These are phyloP conservation scores for Pleurotus sapidus DNA, from an alignment of 768 basidiomycete genomes.

Conservation along the genomic window DNA sequence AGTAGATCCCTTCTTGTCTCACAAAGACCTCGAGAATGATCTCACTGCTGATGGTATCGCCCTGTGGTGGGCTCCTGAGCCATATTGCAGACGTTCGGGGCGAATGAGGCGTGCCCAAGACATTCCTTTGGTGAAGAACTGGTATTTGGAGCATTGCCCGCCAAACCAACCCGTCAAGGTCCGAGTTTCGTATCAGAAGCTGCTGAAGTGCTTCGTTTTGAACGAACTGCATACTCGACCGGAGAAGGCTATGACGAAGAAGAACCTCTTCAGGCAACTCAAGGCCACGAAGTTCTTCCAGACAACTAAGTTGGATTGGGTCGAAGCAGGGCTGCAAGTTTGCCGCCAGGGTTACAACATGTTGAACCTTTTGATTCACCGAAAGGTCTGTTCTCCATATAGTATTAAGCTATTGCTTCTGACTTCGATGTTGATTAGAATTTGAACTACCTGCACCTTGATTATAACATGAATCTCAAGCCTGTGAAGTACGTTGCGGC, in stretches of 20 bases:
- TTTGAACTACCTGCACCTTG: conserved; percentile 89
- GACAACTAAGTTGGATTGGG: conserved; percentile 97
- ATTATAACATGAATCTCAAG: conserved; percentile 99
- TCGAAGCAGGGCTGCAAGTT: conserved; percentile 97
- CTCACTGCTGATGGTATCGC: conserved; percentile 95
- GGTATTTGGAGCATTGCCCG: conserved; percentile 98
- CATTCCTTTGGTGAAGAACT: conserved; percentile 93
- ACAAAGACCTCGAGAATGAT: conserved; percentile 81
- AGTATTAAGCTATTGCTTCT: no score
- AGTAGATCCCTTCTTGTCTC: conserved; percentile 76
- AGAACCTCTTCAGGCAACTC: conserved; percentile 91
- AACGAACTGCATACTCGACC: conserved; percentile 88
- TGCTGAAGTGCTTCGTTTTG: conserved; percentile 92
- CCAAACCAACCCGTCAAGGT: conserved; percentile 96
- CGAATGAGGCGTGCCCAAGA: conserved; percentile 94
- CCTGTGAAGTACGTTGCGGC: conserved; percentile 69
- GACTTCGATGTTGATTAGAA: conserved; percentile 43
- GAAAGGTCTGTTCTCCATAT: conserved; percentile 58
- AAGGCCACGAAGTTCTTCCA: conserved; percentile 99
- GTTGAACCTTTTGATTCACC: conserved; percentile 97
- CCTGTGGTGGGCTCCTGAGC: conserved; percentile 98
- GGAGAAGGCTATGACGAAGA: conserved; percentile 98
- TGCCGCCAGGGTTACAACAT: conserved; percentile 99
- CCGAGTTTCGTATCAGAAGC: conserved; percentile 97
- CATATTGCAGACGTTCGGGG: conserved; percentile 90